phyloP scores from a whole-genome alignment of 805 yeast genomes.

The Metschnikowia cubensis region DNA sequence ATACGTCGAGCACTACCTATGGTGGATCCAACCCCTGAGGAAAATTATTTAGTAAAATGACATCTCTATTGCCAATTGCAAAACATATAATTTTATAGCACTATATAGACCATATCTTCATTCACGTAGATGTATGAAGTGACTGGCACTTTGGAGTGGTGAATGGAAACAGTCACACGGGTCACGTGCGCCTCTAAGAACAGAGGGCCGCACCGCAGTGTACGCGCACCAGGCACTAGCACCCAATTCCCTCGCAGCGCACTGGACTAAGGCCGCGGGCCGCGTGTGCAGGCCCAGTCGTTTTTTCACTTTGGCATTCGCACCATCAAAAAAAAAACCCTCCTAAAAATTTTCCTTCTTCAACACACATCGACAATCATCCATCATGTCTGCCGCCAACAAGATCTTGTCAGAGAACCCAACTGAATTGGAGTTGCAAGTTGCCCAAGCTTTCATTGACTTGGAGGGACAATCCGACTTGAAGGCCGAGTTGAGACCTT shows the following conservation, averaged over 20 bases:
- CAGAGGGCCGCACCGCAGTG: not conserved
- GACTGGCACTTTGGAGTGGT: no score
- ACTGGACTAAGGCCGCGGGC: not conserved
- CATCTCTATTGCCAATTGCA: no score
- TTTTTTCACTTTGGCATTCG: constrained; percentile 12
- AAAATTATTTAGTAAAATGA: no score
- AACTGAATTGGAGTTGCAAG: constrained; percentile 98
- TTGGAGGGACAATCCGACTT: constrained; percentile 94
- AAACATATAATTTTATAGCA: no score
- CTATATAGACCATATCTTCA: no score
- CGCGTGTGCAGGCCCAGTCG: constrained; percentile 11
- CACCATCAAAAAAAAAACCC: constrained; percentile 12
- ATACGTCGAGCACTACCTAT: no score
- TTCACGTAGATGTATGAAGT: no score
- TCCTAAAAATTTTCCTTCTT: constrained; percentile 14
- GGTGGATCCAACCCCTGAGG: no score
- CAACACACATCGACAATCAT: constrained; percentile 16
- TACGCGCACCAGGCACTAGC: not conserved
- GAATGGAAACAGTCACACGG: not conserved
- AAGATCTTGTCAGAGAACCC: constrained; percentile 94
- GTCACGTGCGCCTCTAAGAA: not conserved
- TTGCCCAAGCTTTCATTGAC: constrained; percentile 97
- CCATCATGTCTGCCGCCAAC: constrained; percentile 90
- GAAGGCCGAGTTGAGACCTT: constrained; percentile 96
- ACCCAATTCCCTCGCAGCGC: not conserved